Percentiles rank a stretch among this genome's conserved stretches.
Conservation (phyloP, 164 flowering plant genomes). For the Magnolia officinalis region DNA sequence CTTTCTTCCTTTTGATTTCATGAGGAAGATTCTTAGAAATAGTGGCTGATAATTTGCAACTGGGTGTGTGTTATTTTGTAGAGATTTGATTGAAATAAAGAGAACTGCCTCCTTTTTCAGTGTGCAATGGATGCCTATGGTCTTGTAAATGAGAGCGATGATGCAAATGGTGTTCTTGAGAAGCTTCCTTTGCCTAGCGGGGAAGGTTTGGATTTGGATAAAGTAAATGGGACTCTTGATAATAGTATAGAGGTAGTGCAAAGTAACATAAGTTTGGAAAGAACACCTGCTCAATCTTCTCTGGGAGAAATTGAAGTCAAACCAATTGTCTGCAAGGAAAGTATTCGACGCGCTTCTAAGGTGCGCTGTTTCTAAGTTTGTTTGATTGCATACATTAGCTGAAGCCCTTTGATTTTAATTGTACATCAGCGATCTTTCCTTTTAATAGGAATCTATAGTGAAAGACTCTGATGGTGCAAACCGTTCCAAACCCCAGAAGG, state of each 20-base stretch:
- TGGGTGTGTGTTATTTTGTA: neutral
- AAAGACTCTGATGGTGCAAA: neutral
- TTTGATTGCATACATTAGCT: neutral
- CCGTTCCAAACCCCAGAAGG: neutral
- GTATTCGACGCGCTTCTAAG: neutral
- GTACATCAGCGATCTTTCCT: neutral
- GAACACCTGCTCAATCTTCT: neutral
- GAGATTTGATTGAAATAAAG: neutral
- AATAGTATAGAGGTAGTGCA: neutral
- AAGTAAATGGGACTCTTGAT: neutral
- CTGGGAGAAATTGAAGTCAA: neutral
- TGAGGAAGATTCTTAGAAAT: neutral
- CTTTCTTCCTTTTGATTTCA: neutral
- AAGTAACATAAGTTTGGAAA: neutral
- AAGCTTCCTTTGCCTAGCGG: neutral
- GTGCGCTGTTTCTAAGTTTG: neutral
- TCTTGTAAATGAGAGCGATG: neutral
- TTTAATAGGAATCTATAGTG: neutral
- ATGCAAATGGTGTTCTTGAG: neutral
- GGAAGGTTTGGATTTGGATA: neutral
- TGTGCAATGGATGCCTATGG: neutral
- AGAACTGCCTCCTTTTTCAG: neutral
- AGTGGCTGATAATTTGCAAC: neutral
- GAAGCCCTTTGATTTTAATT: neutral
- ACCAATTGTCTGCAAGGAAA: neutral